A percentile compares a stretch with the other conserved stretches of the same genome.
phyloP scores from a whole-genome alignment of 2,329 filamentous ascomycete species.

The Botrytis fabae region DNA sequence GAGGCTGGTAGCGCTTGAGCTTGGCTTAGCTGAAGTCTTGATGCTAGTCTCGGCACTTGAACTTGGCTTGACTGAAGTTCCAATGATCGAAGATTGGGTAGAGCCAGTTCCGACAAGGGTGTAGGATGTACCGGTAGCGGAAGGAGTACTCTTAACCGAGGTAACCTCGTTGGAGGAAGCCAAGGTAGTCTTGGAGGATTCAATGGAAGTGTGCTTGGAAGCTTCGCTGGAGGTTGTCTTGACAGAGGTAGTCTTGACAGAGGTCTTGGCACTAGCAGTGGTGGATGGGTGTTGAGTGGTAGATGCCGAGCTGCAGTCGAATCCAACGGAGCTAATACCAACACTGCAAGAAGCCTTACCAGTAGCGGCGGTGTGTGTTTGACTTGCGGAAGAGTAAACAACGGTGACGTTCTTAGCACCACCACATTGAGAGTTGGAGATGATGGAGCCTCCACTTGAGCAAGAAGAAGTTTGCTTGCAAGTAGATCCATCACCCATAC shows the following conservation, averaged over 20 bases:
- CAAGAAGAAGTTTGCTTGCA: constrained; percentile 79
- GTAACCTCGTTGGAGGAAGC: neutral
- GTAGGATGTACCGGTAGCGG: constrained; percentile 6
- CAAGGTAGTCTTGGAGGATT: neutral
- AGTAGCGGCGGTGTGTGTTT: constrained; percentile 50
- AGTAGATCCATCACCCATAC: constrained; percentile 75
- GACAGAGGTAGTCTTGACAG: constrained; percentile 21
- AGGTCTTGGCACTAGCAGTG: constrained; percentile 21
- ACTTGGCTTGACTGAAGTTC: constrained; percentile 3
- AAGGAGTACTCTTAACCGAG: neutral
- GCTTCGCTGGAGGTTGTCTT: constrained; percentile 11
- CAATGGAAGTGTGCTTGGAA: neutral
- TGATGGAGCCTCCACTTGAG: constrained; percentile 63
- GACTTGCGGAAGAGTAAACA: constrained; percentile 52
- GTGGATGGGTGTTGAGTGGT: constrained; percentile 29
- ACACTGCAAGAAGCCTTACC: constrained; percentile 63
- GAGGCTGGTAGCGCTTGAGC: neutral
- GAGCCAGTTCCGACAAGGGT: constrained; percentile 17
- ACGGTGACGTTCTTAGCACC: constrained; percentile 82
- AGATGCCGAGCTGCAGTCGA: constrained; percentile 60
- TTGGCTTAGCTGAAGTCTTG: neutral
- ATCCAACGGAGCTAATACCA: constrained; percentile 71
- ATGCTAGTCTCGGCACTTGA: neutral
- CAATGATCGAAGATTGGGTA: neutral
- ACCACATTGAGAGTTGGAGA: constrained; percentile 88